Percentiles rank a stretch among this genome's conserved stretches.
Conservation (phyloP, 1,284 basidiomycete species). For the Ustilago crameri region DNA sequence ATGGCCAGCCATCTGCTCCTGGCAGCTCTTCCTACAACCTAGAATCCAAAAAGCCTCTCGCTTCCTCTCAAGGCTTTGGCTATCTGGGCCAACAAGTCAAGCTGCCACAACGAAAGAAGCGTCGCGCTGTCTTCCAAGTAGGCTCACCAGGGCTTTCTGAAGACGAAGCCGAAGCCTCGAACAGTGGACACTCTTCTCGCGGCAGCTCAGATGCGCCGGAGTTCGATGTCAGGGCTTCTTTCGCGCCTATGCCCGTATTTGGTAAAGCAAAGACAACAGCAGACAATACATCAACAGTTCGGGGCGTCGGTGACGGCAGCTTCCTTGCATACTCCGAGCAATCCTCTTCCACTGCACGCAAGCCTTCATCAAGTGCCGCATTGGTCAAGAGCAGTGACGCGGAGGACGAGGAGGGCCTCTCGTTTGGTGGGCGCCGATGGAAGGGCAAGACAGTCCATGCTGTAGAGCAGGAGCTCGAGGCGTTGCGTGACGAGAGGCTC, state of each 20-base stretch:
- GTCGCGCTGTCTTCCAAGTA: constrained; percentile 40
- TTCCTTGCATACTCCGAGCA: neutral
- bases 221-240: constrained; percentile 58
- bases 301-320: constrained; percentile 25
- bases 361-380: neutral
- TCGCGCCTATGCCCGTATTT: constrained; percentile 54
- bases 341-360: neutral
- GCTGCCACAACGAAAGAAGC: constrained; percentile 39
- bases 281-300: constrained; percentile 5
- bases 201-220: constrained; percentile 35
- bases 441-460: constrained; percentile 65
- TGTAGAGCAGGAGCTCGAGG: constrained; percentile 62
- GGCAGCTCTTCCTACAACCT: constrained; percentile 1
- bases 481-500: constrained; percentile 52
- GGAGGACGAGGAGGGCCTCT: constrained; percentile 41
- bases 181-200: constrained; percentile 23
- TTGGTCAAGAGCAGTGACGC: constrained; percentile 29
- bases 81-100: constrained; percentile 25
- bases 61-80: constrained; percentile 38
- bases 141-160: constrained; percentile 48
- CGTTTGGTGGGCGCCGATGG: constrained; percentile 52
- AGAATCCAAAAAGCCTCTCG: constrained; percentile 10
- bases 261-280: constrained; percentile 21
- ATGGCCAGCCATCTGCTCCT: constrained; percentile 8
- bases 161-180: constrained; percentile 18